Base-by-base conservation (phyloP, 148 eudicot genomes). In the Suaeda aralocaspica region DNA sequence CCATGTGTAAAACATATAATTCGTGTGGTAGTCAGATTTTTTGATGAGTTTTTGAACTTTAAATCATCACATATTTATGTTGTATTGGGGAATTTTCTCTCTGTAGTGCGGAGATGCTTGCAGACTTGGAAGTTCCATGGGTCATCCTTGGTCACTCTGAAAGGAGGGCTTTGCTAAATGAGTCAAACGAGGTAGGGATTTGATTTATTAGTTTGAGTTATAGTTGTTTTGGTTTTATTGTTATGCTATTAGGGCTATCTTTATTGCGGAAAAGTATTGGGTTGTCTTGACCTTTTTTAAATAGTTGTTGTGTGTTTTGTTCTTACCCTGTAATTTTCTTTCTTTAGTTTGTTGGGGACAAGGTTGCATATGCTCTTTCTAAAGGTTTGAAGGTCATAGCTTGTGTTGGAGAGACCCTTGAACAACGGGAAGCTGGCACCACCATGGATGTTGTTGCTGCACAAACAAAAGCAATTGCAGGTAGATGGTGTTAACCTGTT, bases 131-230 rank as follows among this genome's bases (percentile, higher is more conserved):
- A 64, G 68, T 92, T 78, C 92, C 92, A 33, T 92, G 97, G 97
- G 97, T 89, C 69, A 92, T 92, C 80, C 87, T 89, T 73, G 97
- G 97, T 69, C 96, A 89, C 72, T 92, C 96, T 60, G 97, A 92
- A 59, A 89, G 97, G 76, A 92, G 97, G 66, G 72, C 64, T 68
- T 66, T 92, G 42, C 67, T 92, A 39, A 80, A 74, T 29, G 97
- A 92, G 80, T 71, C 95, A 34, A 84, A 80, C 72, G 96, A 92
- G 90, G 97, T 92, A 81, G 36, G 69, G 29, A 45, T 59, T 75
- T 21, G 46, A 31, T 5, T 30, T 15, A 13, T 45, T 11, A 0
- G 39, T 24, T 22, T 34, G 5, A 10, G 26, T 21, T 31, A 64
- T 15, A 24, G 8, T 14, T 39, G 11, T 21, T n/a, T 1, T 10